Evolutionary conservation across 257 asterid species (phyloP), one percentile per base, ranked within the genome.

Genomic region (Datura wrightii): DNA sequence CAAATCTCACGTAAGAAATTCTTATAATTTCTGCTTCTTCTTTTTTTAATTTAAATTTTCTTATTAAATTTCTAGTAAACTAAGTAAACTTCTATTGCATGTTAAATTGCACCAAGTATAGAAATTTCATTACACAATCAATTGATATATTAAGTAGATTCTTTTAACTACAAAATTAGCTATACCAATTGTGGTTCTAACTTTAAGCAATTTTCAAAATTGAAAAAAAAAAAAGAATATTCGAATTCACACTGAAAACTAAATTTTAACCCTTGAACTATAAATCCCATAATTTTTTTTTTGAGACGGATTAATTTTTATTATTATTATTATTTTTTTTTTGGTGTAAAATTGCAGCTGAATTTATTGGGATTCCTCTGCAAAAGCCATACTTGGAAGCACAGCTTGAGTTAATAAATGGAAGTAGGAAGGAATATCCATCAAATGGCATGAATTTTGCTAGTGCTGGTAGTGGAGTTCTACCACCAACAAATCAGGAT

Each of bases 381-480:
- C 97, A 93, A 91, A 90, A 91, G 5, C 95, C 98, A 24, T 94
- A 84, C 79, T 59, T 89, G 58, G 93, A 91, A 89, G 88, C 88
- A 82, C 86, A 90, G 34, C 39, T 58, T 34, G 92, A 92, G 86
- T 79, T 92, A 76, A 10, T 19, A 19, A 91, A 91, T 67, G 91
- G 93, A 72, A 87, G 82, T 55, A 83, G 2, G 5, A 89, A 85
- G 37, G 83, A 48, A 53, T 91, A 86, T 83, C 98, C 98, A 66
- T 56, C 92, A 0, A 93, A 94, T 82, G 97, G 97, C 9, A 84
- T 94, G 86, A 94, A 94, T 86, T 94, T 94, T 55, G 98, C 98
- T 39, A 94, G 97, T 52, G 98, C 98, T 62, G 97, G 98, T 19
- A 94, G 98, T 80, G 98, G 98, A 39, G 94, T 92, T 89, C 80